Evolutionary conservation across 352 stramenopile genomes (phyloP).

Genomic region (Plasmopara muralis): DNA sequence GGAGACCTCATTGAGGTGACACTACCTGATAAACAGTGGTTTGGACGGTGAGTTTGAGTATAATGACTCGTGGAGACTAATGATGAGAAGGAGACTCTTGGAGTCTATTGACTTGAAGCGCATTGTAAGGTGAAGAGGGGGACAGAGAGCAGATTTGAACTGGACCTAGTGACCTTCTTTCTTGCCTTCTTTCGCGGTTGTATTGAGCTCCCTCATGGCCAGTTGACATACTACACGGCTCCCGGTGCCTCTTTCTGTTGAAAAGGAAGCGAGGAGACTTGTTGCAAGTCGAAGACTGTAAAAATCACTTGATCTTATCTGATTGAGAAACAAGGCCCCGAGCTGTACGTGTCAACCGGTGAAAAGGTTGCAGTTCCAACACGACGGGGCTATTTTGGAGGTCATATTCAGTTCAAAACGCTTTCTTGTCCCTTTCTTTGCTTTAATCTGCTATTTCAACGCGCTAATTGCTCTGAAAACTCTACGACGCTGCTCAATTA

Average conservation of each 20-base stretch:
- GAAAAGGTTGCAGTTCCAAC: slow-evolving; percentile 19
- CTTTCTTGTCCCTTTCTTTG: slow-evolving; percentile 11
- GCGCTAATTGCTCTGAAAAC: slow-evolving; percentile 32
- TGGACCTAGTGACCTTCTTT: background rate
- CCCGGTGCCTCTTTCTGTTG: slow-evolving; percentile 21
- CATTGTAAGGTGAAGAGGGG: slow-evolving; percentile 5
- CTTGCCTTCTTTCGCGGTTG: slow-evolving; percentile 3
- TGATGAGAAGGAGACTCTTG: slow-evolving; percentile 31
- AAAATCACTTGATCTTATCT: slow-evolving; percentile 90
- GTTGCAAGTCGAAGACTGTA: slow-evolving; percentile 48
- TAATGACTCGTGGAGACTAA: slow-evolving; percentile 15
- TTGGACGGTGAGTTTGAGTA: slow-evolving; percentile 49
- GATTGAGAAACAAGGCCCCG: slow-evolving; percentile 10
- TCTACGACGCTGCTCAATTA: slow-evolving; percentile 2
- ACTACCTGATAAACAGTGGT: slow-evolving; percentile 84
- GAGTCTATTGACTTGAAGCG: slow-evolving; percentile 5
- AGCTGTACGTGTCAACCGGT: slow-evolving; percentile 3
- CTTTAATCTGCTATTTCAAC: slow-evolving; percentile 4
- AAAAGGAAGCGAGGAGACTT: slow-evolving; percentile 45
- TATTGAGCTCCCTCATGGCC: slow-evolving; percentile 25
- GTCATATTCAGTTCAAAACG: background rate
- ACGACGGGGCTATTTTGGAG: background rate
- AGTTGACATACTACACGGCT: slow-evolving; percentile 5
- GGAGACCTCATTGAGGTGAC: slow-evolving; percentile 60
- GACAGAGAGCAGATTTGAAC: background rate